These are phyloP conservation scores for Chlorella sorokiniana DNA, from an alignment of 139 green algal genomes.

Conservation along the genomic window DNA sequence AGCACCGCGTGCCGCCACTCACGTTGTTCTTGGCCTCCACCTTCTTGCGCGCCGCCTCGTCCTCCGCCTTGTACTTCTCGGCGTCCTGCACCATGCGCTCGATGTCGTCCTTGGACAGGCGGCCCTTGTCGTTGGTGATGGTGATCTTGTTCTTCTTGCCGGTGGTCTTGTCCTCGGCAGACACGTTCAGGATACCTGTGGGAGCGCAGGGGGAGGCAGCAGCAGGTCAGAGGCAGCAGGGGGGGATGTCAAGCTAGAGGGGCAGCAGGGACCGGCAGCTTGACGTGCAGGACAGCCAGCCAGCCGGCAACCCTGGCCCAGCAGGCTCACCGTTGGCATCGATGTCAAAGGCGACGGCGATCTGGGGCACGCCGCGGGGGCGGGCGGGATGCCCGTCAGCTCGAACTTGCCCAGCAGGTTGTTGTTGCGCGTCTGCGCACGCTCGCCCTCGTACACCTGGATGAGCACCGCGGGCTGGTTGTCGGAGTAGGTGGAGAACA, in stretches of 20 bases:
- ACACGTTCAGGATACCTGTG: constrained; percentile 96
- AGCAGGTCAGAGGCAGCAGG: neutral
- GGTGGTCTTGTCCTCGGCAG: constrained; percentile 96
- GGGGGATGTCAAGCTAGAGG: neutral
- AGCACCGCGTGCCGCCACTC: neutral
- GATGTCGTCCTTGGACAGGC: constrained; percentile 98
- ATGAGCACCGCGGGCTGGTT: constrained; percentile 99
- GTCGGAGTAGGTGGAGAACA: constrained; percentile 98
- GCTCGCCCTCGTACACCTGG: constrained; percentile 86
- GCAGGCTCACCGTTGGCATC: constrained; percentile 88
- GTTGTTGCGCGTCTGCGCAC: constrained; percentile 93
- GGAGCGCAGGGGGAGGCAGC: neutral
- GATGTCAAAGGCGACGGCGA: constrained; percentile 97
- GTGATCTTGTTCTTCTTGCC: constrained; percentile 99
- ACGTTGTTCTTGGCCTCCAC: constrained; percentile 29
- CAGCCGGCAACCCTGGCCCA: neutral
- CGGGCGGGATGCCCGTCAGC: constrained; percentile 95
- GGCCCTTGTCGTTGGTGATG: constrained; percentile 99
- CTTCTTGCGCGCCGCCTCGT: constrained; percentile 78
- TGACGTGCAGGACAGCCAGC: neutral
- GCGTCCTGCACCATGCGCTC: constrained; percentile 97
- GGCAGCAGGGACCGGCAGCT: neutral
- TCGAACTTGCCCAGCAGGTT: constrained; percentile 99
- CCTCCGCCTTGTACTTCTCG: constrained; percentile 98
- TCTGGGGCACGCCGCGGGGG: constrained; percentile 97